A percentile compares a stretch with the other conserved stretches of the same genome.
Conservation (phyloP, 208 protist genomes). For the Phytomonas francai region DNA sequence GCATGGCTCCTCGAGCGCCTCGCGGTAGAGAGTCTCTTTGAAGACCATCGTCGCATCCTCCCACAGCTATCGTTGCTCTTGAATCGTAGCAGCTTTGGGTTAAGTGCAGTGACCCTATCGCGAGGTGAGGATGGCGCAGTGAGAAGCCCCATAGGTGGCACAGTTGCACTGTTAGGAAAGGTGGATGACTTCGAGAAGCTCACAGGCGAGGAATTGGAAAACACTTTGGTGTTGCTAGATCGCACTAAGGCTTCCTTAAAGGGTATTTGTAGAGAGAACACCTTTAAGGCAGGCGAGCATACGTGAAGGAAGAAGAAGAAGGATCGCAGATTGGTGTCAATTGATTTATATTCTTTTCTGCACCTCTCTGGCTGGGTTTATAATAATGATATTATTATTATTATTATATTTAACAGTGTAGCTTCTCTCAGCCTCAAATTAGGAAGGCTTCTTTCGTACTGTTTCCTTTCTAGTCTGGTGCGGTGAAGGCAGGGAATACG, state of each 20-base stretch:
- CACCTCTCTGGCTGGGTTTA: background rate
- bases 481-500: background rate
- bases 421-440: background rate
- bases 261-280: conserved; percentile 12
- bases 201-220: conserved; percentile 20
- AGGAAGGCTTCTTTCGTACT: background rate
- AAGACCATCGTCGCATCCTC: conserved; percentile 25
- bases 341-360: background rate
- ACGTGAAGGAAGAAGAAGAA: background rate
- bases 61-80: conserved; percentile 50
- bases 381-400: background rate
- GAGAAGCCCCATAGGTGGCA: background rate
- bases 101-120: conserved; percentile 28
- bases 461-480: background rate
- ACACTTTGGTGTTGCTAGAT: conserved; percentile 26
- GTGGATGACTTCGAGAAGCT: conserved; percentile 14
- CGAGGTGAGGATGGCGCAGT: background rate
- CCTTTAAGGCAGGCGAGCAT: background rate
- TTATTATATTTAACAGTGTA: background rate
- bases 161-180: conserved; percentile 7
- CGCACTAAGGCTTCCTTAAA: conserved; percentile 20
- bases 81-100: conserved; percentile 16
- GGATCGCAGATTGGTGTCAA: background rate
- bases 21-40: conserved; percentile 50
- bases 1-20: conserved; percentile 34